Evolutionary conservation across 768 basidiomycete genomes (phyloP), one percentile per base, ranked within the genome.

Genomic region (Psilocybe azurescens): DNA sequence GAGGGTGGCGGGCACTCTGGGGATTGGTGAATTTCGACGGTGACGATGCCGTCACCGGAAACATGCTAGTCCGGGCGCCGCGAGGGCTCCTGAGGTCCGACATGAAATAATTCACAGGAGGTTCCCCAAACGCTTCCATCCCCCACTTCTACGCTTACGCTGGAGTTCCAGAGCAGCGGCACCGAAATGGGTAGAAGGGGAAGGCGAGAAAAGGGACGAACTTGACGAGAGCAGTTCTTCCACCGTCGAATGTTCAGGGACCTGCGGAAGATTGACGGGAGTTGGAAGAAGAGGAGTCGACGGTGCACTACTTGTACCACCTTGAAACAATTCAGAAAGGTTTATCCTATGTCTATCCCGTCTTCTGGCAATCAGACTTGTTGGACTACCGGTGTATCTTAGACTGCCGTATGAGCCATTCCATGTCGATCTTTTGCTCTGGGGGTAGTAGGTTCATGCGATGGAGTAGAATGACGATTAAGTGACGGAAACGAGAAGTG

Each of bases 391-490:
- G 3, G 81, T 75, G 2, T 73, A 74, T 3, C 83, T 81, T 16
- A 87, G 79, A 14, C 81, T 80, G 8, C 79, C 72, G 61, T 89
- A 88, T 2, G 87, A 83, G 29, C 89, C 90, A 59, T 85, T 92
- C 91, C 91, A 94, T 0, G 90, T 91, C 13, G 86, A 82, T 14
- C 90, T 83, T 68, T 92, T 92, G 67, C 77, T 66, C 58, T 77
- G 66, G 46, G 62, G 4, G 63, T 69, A 41, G 66, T 62, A 10
- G 70, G 66, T 13, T 44, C 41, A 0, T n/a, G 7, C 41, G 41
- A 44, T 20, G 70, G 51, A 36, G 72, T 70, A 8, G 78, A 77
- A 41, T 64, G 72, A 69, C 55, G 70, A 70, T 33, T 76, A 65
- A 33, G 79, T 72, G 58, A 81, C 73, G 61, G 86, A 84, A 63